Percentiles rank a stretch among this genome's conserved stretches.
Evolutionary conservation across 768 basidiomycete species (phyloP).

Genomic region (Leccinum ochraceum): DNA sequence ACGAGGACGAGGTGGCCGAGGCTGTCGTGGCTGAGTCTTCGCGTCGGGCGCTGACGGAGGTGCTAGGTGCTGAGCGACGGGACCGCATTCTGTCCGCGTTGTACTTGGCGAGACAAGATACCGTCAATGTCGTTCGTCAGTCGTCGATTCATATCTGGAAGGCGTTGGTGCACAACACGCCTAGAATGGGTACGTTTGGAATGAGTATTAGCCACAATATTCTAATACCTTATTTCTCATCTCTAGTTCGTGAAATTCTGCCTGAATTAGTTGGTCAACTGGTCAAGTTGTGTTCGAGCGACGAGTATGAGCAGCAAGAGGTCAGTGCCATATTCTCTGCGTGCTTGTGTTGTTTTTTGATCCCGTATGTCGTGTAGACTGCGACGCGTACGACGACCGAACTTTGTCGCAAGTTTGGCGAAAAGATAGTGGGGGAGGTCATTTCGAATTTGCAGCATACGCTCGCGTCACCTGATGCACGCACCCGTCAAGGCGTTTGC

Average conservation of each 20-base stretch:
- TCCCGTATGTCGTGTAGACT: constrained; percentile 43
- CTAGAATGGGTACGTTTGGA: constrained; percentile 66
- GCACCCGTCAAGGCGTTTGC: constrained; percentile 83
- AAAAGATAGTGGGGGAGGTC: constrained; percentile 83
- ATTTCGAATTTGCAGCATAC: constrained; percentile 74
- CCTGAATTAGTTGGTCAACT: constrained; percentile 81
- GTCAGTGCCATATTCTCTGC: constrained; percentile 37
- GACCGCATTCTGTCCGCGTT: constrained; percentile 90
- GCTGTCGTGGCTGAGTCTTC: constrained; percentile 73
- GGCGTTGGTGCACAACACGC: constrained; percentile 93
- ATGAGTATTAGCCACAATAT: not conserved
- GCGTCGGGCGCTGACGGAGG: constrained; percentile 81
- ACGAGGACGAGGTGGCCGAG: constrained; percentile 69
- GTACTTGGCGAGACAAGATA: constrained; percentile 92
- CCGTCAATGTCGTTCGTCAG: constrained; percentile 85
- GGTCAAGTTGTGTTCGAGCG: constrained; percentile 72
- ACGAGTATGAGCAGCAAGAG: constrained; percentile 88
- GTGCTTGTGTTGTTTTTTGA: not conserved
- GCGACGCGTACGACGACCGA: constrained; percentile 87
- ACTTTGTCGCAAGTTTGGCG: constrained; percentile 93
- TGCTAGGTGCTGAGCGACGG: constrained; percentile 83
- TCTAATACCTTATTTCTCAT: constrained; percentile 12
- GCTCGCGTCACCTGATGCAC: constrained; percentile 59
- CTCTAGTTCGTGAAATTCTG: constrained; percentile 82
- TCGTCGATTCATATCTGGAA: constrained; percentile 98